Evolutionary conservation across 1,284 basidiomycete genomes (phyloP).

Genomic region (Tilletia setariae): DNA sequence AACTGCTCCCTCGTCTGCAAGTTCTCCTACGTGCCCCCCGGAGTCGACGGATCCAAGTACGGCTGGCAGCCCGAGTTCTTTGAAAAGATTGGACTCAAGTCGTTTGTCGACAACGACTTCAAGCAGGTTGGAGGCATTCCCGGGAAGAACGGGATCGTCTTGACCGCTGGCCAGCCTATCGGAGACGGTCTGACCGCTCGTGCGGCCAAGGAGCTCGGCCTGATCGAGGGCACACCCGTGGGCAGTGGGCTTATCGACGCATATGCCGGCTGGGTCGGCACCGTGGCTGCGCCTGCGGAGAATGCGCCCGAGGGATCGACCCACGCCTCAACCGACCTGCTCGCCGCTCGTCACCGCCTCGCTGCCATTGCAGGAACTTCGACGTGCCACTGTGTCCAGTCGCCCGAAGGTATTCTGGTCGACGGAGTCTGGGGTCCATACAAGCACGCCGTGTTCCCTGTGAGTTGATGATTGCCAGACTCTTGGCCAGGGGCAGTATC

Average conservation of each 20-base stretch:
- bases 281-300: constrained; percentile 76
- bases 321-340: constrained; percentile 46
- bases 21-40: constrained; percentile 81
- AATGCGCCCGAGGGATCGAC: constrained; percentile 56
- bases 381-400: constrained; percentile 81
- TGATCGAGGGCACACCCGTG: constrained; percentile 83
- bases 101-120: constrained; percentile 63
- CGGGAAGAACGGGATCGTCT: constrained; percentile 63
- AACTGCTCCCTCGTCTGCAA: constrained; percentile 95
- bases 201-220: constrained; percentile 79
- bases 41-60: constrained; percentile 55
- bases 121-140: constrained; percentile 73
- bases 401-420: constrained; percentile 74
- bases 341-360: constrained; percentile 63
- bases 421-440: constrained; percentile 96
- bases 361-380: constrained; percentile 93
- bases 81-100: constrained; percentile 49
- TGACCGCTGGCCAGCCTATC: constrained; percentile 89
- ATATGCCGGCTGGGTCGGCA: constrained; percentile 99
- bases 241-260: constrained; percentile 94
- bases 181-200: constrained; percentile 74
- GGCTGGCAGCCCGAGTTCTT: constrained; percentile 53
- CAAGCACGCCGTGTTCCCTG: constrained; percentile 80
- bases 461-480: not conserved
- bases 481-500: constrained; percentile 34